Evolutionary conservation across 345 rosid species (phyloP), one percentile per base, ranked within the genome.

Genomic region (Eucalyptus marginata): DNA sequence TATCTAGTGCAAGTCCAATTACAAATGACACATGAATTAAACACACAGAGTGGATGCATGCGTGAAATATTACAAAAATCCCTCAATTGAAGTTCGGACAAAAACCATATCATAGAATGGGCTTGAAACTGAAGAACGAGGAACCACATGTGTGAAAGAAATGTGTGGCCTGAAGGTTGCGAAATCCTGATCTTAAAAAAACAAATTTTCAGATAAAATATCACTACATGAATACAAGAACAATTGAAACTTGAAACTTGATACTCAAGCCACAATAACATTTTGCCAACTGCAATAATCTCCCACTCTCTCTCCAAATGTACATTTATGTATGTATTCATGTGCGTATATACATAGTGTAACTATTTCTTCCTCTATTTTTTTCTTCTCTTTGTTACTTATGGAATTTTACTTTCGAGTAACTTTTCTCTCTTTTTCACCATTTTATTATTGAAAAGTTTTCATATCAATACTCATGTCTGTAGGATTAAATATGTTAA

Each of bases 1-100:
- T 13, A 12, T 59, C 31, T 27, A 5, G 4, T 59, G 68, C 68
- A 59, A 59, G 33, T 13, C 15, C 7, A 29, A 59, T 59, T 59
- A 64, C 10, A 29, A 64, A 14, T n/a, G 76, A 14, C 20, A n/a
- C 5, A 7, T 64, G 36, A 64, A n/a, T 64, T 64, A 14, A 14
- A 64, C 20, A 2, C 33, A 13, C 0, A 7, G 6, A n/a, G 18
- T 1, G 16, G 36, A 29, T 13, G 15, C 36, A 29, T 18, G 1
- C 9, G 36, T 64, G 36, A 64, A 64, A 64, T 64, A 64, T 36
- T 43, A 71, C 47, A 71, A 71, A 71, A 6, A 4, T 18, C 11
- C 2, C 13, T 24, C 46, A 10, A 36, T 20, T 36, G 12, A 36
- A 18, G 44, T 18, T 36, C 4, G 7, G 27, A 36, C 12, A 36